Evolutionary conservation across 306 rosid genomes (phyloP).

Genomic region (Cyamopsis tetragonoloba): DNA sequence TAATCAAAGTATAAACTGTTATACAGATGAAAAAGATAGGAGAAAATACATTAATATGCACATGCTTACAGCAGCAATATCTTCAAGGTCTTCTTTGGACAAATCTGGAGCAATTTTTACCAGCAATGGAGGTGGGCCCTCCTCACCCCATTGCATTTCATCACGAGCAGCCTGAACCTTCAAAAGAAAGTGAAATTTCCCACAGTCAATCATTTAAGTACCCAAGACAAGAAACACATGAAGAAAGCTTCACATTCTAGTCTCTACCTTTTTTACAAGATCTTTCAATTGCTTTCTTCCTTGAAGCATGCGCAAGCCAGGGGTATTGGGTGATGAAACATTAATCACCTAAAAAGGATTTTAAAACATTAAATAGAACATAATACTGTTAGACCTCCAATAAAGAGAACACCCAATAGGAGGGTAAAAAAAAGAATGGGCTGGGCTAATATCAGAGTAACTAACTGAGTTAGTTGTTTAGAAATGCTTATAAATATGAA

Average conservation of each 20-base stretch:
- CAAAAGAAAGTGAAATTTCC: constrained; percentile 26
- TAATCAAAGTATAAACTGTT: constrained; percentile 30
- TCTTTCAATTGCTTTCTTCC: constrained; percentile 97
- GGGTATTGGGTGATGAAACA: constrained; percentile 99
- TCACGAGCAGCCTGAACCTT: constrained; percentile 97
- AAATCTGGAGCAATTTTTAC: constrained; percentile 98
- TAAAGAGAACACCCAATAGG: too few species aligned
- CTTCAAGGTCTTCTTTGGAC: constrained; percentile 97
- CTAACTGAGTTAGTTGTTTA: too few species aligned
- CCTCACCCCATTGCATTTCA: constrained; percentile 99
- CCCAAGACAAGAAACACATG: constrained; percentile 18
- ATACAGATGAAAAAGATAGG: constrained; percentile 20
- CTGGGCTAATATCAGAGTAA: too few species aligned
- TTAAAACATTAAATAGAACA: constrained; percentile 1
- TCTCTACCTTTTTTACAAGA: constrained; percentile 87
- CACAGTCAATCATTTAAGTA: constrained; percentile 27
- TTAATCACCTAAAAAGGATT: constrained; percentile 67
- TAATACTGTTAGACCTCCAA: too few species aligned
- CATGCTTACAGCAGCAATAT: constrained; percentile 88
- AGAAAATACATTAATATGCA: constrained; percentile 8
- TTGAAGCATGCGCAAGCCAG: constrained; percentile 96
- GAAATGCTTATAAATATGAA: too few species aligned
- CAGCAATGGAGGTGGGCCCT: constrained; percentile 97
- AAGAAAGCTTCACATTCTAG: constrained; percentile 21
- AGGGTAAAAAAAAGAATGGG: too few species aligned